Base-by-base conservation (phyloP, 2,329 filamentous ascomycete genomes). In the Paecilomyces variotii region DNA sequence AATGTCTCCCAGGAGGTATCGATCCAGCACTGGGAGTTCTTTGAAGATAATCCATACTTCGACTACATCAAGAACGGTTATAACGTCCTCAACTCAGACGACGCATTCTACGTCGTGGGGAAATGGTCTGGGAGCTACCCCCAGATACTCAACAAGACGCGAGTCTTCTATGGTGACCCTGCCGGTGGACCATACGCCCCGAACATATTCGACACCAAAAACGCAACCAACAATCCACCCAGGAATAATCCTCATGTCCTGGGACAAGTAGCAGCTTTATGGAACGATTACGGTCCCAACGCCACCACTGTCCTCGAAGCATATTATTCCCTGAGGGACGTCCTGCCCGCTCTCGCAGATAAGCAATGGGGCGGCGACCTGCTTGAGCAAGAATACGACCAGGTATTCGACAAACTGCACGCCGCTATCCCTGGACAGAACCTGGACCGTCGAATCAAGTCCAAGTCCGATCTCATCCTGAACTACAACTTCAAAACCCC, bases 281-380 rank as follows among this genome's bases (percentile, higher is more conserved):
- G 80, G 80, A 82, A 82, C 58, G 80, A 83, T 60, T 79, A 76
- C 53, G 80, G 80, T 1, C 69, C 76, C 0, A 82, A 82, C 56
- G 73, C 79, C 2, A 75, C 76, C 0, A 76, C 77, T 0, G 79
- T 77, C 54, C 73, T 76, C 9, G 78, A 82, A 64, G 75, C 78
- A 0, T 82, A 82, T 61, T 80, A 80, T 59, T 72, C 77, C 1
- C 78, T 77, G 74, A 70, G 76, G 1, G 69, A 66, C 5, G 75
- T 75, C 1, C 72, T 82, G 10, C 79, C 80, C 1, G 79, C 79
- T 0, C 66, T 83, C 2, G 79, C 73, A 1, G 80, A 82, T 64
- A 82, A 82, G 69, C 80, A 82, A 65, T 82, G 80, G 80, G 79
- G 79, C n/a, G 79, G 80, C 0, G 72, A 77, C 50, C 65, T 82